Conservation (phyloP, 1,284 basidiomycete genomes). For the Termitomyces sp. region DNA sequence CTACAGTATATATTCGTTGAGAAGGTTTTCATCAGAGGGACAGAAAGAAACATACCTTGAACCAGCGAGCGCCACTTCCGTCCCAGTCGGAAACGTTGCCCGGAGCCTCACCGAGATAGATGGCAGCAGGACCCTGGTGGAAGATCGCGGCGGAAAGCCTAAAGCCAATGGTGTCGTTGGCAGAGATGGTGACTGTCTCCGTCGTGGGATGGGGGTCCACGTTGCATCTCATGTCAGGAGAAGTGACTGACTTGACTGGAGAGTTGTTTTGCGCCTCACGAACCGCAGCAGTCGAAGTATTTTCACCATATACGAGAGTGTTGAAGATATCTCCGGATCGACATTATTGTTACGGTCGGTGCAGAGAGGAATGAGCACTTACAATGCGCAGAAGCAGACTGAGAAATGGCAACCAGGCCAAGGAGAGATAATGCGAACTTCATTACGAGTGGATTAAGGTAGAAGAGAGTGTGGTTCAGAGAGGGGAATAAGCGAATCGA, state of each 20-base stretch:
- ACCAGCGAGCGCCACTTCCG: slow-evolving; percentile 39
- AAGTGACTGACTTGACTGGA: slow-evolving; percentile 34
- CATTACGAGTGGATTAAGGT: slow-evolving; percentile 16
- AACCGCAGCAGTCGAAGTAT: slow-evolving; percentile 23
- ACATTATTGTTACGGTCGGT: not conserved
- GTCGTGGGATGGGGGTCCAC: slow-evolving; percentile 26
- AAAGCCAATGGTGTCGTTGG: slow-evolving; percentile 33
- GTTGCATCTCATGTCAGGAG: slow-evolving; percentile 33
- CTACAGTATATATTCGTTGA: not conserved
- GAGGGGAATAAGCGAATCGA: not conserved
- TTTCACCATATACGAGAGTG: slow-evolving; percentile 29
- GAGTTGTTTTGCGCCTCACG: slow-evolving; percentile 32
- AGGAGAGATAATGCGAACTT: slow-evolving; percentile 23
- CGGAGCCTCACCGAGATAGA: slow-evolving; percentile 20
- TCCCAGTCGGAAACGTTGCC: slow-evolving; percentile 27
- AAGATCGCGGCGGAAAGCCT: slow-evolving; percentile 35
- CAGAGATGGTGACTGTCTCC: slow-evolving; percentile 32
- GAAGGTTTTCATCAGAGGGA: not conserved
- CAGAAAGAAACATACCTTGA: slow-evolving; percentile 29
- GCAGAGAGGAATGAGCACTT: slow-evolving; percentile 2
- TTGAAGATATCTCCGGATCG: slow-evolving; percentile 32
- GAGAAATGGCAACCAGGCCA: slow-evolving; percentile 22
- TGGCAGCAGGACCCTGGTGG: slow-evolving; percentile 36
- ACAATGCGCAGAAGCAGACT: slow-evolving; percentile 33
- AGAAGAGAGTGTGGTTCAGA: slow-evolving; percentile 1